Conservation (phyloP, 2,329 filamentous ascomycete species). For the Verticillium nonalfalfae region DNA sequence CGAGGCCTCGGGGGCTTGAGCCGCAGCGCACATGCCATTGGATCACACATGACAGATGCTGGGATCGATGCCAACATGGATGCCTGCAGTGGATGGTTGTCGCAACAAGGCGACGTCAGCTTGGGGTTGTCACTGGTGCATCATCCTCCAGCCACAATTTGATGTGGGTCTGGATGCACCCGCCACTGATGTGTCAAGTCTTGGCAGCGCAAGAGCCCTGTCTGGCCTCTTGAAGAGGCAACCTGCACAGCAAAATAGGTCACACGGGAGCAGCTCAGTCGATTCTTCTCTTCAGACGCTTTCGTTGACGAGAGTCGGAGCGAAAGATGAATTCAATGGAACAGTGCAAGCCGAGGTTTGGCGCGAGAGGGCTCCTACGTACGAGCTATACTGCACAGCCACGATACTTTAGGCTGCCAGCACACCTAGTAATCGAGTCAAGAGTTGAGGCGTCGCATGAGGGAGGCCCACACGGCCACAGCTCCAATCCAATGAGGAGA, state of each 20-base stretch:
- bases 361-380: background rate
- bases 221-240: background rate
- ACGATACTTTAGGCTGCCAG: background rate
- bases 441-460: background rate
- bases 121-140: background rate
- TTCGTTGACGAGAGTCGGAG: background rate
- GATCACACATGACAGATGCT: background rate
- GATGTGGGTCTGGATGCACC: background rate
- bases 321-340: background rate
- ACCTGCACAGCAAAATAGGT: background rate
- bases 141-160: background rate
- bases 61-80: background rate
- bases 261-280: background rate
- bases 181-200: background rate
- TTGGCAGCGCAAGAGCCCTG: background rate
- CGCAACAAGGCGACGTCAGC: background rate
- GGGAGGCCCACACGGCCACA: background rate
- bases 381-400: background rate
- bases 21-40: background rate
- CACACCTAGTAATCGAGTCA: background rate
- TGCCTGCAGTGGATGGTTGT: background rate
- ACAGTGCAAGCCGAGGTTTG: background rate
- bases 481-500: background rate
- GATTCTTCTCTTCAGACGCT: too few species aligned
- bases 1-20: background rate